Base-by-base conservation (phyloP, 2,329 filamentous ascomycete species). In the Fusarium sp. region DNA sequence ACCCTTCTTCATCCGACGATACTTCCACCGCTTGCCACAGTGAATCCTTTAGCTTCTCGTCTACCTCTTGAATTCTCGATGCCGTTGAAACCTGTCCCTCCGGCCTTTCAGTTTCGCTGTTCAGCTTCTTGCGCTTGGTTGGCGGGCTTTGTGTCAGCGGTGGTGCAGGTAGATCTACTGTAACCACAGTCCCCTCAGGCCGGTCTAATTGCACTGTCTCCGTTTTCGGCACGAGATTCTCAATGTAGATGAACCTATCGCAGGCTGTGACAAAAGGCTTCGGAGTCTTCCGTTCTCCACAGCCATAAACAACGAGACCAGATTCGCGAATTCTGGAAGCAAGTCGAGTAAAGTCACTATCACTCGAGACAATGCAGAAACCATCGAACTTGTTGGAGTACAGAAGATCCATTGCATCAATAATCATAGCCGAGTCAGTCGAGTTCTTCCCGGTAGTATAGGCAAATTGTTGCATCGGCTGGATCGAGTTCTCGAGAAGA, bases 401-500 rank as follows among this genome's bases (percentile, higher is more conserved):
- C 2, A 80, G 58, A 13, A 80, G 69, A 57, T 80, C 78, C 79
- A 80, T 80, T 30, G 79, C 78, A 43, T 80, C 79, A 37, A 80
- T 80, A 4, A 80, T 73, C 78, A 80, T 79, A 47, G 78, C 78
- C 0, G 74, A 66, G 45, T 80, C 78, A 3, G 78, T 80, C 2
- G 78, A 63, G 43, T 79, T 80, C 50, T 80, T 80, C n/a, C 78
- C 77, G 0, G 63, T 45, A 0, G 79, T 80, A 43, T 79, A 80
- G 4, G 78, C 73, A 23, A 80, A 80, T 54, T 80, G 79, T 59
- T 80, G 78, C 4, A 80, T 76, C 0, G 78, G 79, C 59, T 79
- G 77, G 27, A 80, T 79, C 0, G 77, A 78, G 21, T 77, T 72
- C 6, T 63, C 59, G 1, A 79, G 76, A 2, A 80, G 78, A 2